Evolutionary conservation across 208 protist species (phyloP), one percentile per base, ranked within the genome.

Genomic region (Novymonas esmeraldas): DNA sequence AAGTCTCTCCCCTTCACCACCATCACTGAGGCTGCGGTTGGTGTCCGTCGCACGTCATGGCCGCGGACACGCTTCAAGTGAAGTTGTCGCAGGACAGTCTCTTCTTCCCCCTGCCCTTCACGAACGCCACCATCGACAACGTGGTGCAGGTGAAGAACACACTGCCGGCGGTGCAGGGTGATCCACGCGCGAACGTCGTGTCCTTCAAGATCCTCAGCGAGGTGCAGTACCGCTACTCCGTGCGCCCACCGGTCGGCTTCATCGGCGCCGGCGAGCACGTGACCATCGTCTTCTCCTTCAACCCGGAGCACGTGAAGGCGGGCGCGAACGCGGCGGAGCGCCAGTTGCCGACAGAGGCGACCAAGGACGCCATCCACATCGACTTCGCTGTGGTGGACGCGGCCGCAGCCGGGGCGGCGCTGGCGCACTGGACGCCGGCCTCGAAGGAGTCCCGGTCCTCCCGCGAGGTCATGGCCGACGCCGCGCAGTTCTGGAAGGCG

Each of bases 51-150:
- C n/a, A n/a, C n/a, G n/a, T n/a, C 44, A 76, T 74, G 70, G 20
- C 69, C 20, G 22, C n/a, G 29, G 65, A 62, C 18, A 55, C 29
- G 5, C 46, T 80, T 20, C 69, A 71, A 52, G 65, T 91, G 5
- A 63, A 74, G 38, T 73, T 95, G 39, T 93, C 86, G 18, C 87
- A 93, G 74, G 79, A 87, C 41, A 77, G 48, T 41, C 76, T 95
- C 22, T 95, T 90, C 64, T 95, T 92, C 55, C 90, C 83, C 0
- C 61, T 93, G 26, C 85, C 90, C 44, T 80, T 94, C 56, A 91
- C 80, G 34, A 78, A 89, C 55, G 62, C 70, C 50, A 78, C 73
- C 48, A 90, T 94, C 60, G 90, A 93, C 63, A 93, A 95, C 67
- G 68, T 94, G 22, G 79, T 93, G 39, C 59, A 93, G 54, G 46